These are phyloP conservation scores for Arachis monticola DNA, from an alignment of 331 rosid species.

Conservation along the genomic window DNA sequence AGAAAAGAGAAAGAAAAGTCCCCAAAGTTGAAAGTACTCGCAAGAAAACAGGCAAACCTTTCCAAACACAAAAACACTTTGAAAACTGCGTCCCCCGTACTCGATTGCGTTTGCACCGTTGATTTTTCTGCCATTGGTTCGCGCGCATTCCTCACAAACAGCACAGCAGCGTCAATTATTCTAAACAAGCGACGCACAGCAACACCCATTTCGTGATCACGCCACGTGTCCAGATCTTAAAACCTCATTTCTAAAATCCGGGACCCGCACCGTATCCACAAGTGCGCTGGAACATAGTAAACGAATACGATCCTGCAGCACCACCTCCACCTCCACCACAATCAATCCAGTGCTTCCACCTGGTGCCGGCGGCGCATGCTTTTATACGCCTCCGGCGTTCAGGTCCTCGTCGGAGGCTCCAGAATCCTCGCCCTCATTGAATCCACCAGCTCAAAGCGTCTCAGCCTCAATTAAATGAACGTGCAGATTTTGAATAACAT, in stretches of 20 bases:
- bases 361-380: conserved; percentile 10
- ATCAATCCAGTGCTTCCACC: conserved; percentile 27
- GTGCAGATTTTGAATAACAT: not conserved
- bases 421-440: not conserved
- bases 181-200: too few species aligned
- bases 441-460: conserved; percentile 21
- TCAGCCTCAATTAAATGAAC: conserved; percentile 2
- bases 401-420: conserved; percentile 32
- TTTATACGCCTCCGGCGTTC: conserved; percentile 34
- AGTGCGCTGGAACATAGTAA: not conserved
- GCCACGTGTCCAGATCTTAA: conserved; percentile 38
- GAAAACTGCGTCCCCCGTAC: not conserved
- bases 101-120: conserved; percentile 7
- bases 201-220: not conserved
- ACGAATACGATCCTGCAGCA: not conserved
- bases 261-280: conserved; percentile 17
- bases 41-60: not conserved
- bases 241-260: not conserved
- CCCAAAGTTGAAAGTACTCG: too few species aligned
- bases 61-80: not conserved
- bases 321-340: not conserved
- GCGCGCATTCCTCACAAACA: not conserved
- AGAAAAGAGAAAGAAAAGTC: not conserved
- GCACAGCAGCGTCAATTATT: not conserved
- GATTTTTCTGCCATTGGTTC: not conserved